These are phyloP conservation scores for Parathielavia hyrcaniae DNA, from an alignment of 495 filamentous ascomycete species.

Conservation along the genomic window DNA sequence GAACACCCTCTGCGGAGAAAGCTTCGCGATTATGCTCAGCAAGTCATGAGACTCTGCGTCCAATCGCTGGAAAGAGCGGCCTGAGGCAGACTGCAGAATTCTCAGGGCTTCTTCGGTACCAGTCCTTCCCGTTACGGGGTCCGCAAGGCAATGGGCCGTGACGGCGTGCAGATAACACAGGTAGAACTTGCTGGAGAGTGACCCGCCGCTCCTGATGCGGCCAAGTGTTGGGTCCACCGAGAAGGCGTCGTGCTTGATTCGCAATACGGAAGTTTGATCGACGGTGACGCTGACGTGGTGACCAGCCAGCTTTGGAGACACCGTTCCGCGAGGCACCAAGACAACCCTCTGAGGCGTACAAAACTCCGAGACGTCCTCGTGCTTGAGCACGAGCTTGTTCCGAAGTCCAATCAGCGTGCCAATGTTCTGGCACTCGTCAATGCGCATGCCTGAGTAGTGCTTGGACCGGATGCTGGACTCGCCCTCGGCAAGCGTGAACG, in stretches of 20 bases:
- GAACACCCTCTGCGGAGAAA: constrained; percentile 45
- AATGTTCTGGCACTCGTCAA: constrained; percentile 49
- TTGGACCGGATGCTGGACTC: constrained; percentile 18
- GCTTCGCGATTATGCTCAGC: constrained; percentile 40
- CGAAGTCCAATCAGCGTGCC: constrained; percentile 49
- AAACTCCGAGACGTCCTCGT: background rate
- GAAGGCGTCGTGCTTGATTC: constrained; percentile 35
- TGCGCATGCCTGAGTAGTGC: constrained; percentile 38
- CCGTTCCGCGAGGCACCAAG: constrained; percentile 47
- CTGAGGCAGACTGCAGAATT: constrained; percentile 44
- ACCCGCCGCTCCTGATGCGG: constrained; percentile 45
- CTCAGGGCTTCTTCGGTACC: constrained; percentile 57
- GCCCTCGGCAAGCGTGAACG: constrained; percentile 13
- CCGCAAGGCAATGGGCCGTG: constrained; percentile 53
- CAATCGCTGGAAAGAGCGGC: constrained; percentile 47
- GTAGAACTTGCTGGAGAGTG: constrained; percentile 49
- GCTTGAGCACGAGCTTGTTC: constrained; percentile 48
- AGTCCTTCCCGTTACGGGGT: constrained; percentile 51
- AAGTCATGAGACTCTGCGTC: constrained; percentile 34
- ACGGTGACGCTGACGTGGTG: constrained; percentile 45
- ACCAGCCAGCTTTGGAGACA: constrained; percentile 18
- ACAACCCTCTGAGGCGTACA: constrained; percentile 31
- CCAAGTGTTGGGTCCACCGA: constrained; percentile 46
- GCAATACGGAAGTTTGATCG: constrained; percentile 6
- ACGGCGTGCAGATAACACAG: constrained; percentile 56